Conservation (phyloP, 176 grass and related monocot genomes). For the Carex parvula region DNA sequence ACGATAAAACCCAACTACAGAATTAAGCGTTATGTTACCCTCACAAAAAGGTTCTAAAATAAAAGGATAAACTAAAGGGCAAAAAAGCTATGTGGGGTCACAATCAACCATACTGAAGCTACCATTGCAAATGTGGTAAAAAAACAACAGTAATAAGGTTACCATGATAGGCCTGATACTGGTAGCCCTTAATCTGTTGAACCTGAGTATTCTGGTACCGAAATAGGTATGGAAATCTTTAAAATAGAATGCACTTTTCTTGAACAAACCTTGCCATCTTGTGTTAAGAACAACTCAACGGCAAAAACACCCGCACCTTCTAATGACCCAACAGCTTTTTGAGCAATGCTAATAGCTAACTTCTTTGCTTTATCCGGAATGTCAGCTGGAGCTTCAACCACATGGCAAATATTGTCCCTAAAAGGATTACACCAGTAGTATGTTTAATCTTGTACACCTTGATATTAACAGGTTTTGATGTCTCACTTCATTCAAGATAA, state of each 20-base stretch:
- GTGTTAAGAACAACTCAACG: slow-evolving; percentile 92
- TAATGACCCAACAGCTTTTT: slow-evolving; percentile 66
- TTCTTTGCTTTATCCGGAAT: slow-evolving; percentile 64
- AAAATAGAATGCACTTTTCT: not conserved
- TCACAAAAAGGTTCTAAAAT: not conserved
- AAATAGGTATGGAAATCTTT: not conserved
- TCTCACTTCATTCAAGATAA: not conserved
- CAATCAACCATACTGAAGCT: not conserved
- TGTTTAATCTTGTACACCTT: not conserved
- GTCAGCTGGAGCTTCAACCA: slow-evolving; percentile 80
- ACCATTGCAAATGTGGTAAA: not conserved
- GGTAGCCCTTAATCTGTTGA: not conserved
- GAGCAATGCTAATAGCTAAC: slow-evolving; percentile 56
- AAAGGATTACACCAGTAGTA: slow-evolving; percentile 2
- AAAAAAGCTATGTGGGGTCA: not conserved
- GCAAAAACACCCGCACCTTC: slow-evolving; percentile 91
- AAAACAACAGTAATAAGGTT: not conserved
- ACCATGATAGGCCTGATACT: not conserved
- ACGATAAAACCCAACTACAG: not conserved
- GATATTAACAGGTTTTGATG: not conserved
- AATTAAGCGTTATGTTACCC: not conserved
- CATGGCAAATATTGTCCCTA: slow-evolving; percentile 93
- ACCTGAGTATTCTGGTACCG: not conserved
- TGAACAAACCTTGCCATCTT: slow-evolving; percentile 64
- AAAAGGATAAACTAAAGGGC: not conserved